A percentile compares a stretch with the other conserved stretches of the same genome.
Conservation (phyloP, 2,329 filamentous ascomycete genomes). For the Trichoderma sp. region DNA sequence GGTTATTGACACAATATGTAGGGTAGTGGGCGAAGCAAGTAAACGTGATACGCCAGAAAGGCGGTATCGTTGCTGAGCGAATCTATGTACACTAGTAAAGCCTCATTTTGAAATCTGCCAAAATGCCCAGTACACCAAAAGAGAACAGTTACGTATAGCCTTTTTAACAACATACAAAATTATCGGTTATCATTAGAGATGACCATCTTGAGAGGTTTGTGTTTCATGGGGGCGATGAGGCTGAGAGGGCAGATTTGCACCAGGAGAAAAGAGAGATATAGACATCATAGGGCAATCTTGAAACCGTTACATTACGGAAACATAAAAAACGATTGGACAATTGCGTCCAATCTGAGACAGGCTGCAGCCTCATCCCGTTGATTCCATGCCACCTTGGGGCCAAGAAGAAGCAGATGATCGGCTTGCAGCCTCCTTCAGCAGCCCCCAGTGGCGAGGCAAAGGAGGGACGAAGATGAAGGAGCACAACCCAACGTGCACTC, state of each 20-base stretch:
- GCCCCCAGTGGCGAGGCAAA: background rate
- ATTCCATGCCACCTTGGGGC: background rate
- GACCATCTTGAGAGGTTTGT: background rate
- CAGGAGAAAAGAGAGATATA: background rate
- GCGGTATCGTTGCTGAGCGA: background rate
- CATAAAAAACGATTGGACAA: background rate
- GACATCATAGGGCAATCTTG: background rate
- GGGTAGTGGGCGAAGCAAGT: background rate
- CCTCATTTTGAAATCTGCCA: background rate
- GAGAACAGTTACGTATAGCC: background rate
- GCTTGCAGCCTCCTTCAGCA: background rate
- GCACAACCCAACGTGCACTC: background rate
- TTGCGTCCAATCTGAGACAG: background rate
- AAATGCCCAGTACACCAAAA: background rate
- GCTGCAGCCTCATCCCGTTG: background rate
- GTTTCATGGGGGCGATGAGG: background rate
- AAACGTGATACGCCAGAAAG: background rate
- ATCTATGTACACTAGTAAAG: background rate
- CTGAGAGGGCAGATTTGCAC: background rate
- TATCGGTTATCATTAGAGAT: background rate
- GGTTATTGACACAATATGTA: background rate
- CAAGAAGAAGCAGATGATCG: background rate
- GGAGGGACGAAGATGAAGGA: background rate
- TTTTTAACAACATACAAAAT: background rate
- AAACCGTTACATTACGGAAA: background rate